Conservation (phyloP, 805 yeast species). For the Candida yuanshanica region DNA sequence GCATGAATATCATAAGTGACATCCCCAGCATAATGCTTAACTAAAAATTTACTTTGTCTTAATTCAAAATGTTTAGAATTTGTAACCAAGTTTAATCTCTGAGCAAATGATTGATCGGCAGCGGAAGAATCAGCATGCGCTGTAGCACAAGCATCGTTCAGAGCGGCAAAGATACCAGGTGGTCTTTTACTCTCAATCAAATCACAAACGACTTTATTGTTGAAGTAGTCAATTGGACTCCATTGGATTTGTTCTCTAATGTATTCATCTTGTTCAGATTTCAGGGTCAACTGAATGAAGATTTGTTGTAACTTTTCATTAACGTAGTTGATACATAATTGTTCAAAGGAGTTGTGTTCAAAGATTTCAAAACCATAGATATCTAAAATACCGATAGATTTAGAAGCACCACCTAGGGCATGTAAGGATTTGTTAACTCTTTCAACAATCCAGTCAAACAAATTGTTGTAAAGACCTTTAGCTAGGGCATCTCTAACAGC, state of each 20-base stretch:
- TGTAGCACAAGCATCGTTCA: constrained; percentile 95
- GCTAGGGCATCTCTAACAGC: constrained; percentile 95
- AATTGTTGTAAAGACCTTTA: constrained; percentile 85
- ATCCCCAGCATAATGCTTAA: constrained; percentile 98
- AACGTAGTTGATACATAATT: constrained; percentile 90
- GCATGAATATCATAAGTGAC: constrained; percentile 85
- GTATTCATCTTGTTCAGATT: constrained; percentile 97
- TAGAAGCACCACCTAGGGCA: constrained; percentile 42
- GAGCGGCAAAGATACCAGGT: constrained; percentile 93
- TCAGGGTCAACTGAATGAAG: constrained; percentile 89
- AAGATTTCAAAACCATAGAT: constrained; percentile 96
- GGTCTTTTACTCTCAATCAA: constrained; percentile 91
- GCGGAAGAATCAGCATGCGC: constrained; percentile 97
- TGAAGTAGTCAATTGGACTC: constrained; percentile 96
- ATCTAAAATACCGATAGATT: constrained; percentile 89
- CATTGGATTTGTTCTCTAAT: constrained; percentile 92
- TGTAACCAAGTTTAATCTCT: constrained; percentile 79
- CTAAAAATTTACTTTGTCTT: constrained; percentile 78
- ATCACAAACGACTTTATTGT: constrained; percentile 94
- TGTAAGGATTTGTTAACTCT: constrained; percentile 81
- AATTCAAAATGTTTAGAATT: constrained; percentile 83
- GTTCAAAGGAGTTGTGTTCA: constrained; percentile 92
- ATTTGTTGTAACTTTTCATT: constrained; percentile 95
- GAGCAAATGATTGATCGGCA: constrained; percentile 94
- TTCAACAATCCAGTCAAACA: constrained; percentile 94